Evolutionary conservation across 192 early-diverging fungal species (phyloP), one percentile per base, ranked within the genome.

Genomic region (Coemansia sp.): DNA sequence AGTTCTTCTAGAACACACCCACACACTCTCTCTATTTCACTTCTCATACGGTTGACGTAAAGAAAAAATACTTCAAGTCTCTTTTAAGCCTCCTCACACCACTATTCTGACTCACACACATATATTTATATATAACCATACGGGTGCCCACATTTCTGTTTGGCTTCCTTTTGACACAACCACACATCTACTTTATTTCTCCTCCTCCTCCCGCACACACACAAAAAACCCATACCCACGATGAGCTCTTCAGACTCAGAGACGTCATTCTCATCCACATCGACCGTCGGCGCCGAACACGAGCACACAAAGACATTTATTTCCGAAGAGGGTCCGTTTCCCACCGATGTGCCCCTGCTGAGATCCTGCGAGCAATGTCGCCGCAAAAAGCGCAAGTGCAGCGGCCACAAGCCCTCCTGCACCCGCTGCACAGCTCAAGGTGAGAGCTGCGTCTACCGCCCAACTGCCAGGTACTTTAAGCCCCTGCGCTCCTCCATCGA

Each of bases 361-460:
- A 63, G 71, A 44, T 68, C 75, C 38, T 78, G 75, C 59, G 75
- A 78, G 53, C 64, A 59, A 53, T 78, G 75, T 39, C 60, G 75
- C 14, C 64, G 66, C 61, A 71, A 71, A 50, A 78, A 78, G 58
- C 65, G 67, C 75, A 78, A 71, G 61, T 78, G 75, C 61, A 71
- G 69, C 39, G 61, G 75, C 43, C 48, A 66, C 58, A 65, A 66
- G 7, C 68, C 75, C 2, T 33, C 55, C 40, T 78, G 75, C 55
- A 63, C 60, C 15, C 54, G 66, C 6, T 78, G 75, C 63, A 55
- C 42, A 21, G 67, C 67, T 4, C 73, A 69, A 37, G 63, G 63
- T 22, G 67, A 69, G 30, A 12, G 17, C 5, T 76, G 73, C 37
- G 42, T 44, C n/a, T 76, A 76, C 56, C 59, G 67, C 14, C 67